Evolutionary conservation across 257 asterid species (phyloP).

Genomic region (Eustoma russellianum): DNA sequence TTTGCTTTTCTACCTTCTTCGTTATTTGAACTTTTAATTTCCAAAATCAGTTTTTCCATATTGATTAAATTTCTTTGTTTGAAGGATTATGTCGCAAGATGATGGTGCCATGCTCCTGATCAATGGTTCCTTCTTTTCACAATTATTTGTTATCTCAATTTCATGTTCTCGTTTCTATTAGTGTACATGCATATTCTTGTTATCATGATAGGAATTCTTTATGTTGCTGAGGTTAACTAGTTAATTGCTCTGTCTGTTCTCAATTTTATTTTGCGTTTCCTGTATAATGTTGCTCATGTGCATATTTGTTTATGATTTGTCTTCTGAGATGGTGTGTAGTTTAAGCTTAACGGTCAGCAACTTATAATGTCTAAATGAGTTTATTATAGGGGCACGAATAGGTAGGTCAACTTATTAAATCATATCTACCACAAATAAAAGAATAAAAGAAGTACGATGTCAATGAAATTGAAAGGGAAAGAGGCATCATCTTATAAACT

Average conservation of each 20-base stretch:
- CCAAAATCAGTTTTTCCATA: not conserved
- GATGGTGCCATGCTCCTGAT: slow-evolving; percentile 99
- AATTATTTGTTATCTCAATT: slow-evolving; percentile 5
- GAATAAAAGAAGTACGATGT: too few species aligned
- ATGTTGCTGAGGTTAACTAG: not conserved
- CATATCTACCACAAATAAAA: too few species aligned
- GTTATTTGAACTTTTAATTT: slow-evolving; percentile 1
- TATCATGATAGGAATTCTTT: not conserved
- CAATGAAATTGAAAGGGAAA: too few species aligned
- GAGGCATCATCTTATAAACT: too few species aligned
- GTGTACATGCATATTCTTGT: not conserved
- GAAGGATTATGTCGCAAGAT: slow-evolving; percentile 96
- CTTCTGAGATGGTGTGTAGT: too few species aligned
- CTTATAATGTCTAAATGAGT: too few species aligned
- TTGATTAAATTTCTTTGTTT: slow-evolving; percentile 9
- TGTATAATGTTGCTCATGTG: not conserved
- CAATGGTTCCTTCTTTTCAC: slow-evolving; percentile 92
- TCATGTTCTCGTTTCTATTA: not conserved
- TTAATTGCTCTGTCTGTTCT: not conserved
- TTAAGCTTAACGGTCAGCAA: too few species aligned
- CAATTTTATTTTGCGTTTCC: not conserved
- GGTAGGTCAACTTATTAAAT: too few species aligned
- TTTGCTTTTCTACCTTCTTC: not conserved
- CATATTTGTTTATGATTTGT: not conserved
- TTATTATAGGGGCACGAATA: too few species aligned